Evolutionary conservation across 2,329 filamentous ascomycete genomes (phyloP), one percentile per base, ranked within the genome.

Genomic region (Aspergillaceae sp.): DNA sequence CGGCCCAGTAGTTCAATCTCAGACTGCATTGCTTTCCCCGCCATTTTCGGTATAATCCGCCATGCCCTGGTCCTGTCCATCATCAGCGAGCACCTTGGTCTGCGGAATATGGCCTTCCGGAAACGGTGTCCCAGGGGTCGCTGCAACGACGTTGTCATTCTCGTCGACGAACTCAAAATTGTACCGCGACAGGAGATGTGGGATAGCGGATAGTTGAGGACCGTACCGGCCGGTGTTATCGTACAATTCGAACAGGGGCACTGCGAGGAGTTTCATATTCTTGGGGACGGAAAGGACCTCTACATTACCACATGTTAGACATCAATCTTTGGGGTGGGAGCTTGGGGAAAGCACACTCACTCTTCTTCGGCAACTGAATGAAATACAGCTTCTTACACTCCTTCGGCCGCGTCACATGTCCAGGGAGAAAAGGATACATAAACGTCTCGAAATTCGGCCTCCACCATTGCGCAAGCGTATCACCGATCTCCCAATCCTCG

Each of bases 321-420:
- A 28, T 9, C 3, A 26, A 27, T 5, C 9, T 1, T 6, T 8
- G 4, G 11, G 11, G 9, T 27, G 10, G 7, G 3, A 9, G 19
- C 7, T 9, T 29, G n/a, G 19, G 19, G 4, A 42, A 29, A 7
- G 30, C 30, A 32, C 68, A 81, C 74, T 50, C 77, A 94, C 89
- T 97, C 58, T 84, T 89, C 67, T 89, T 82, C 0, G 92, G 92
- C 29, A 98, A 75, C 66, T 95, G 87, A 55, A 98, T 95, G 51
- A 97, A 89, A 70, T 97, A 98, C 37, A 97, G 77, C 77, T 98
- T 98, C 76, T 98, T 98, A 74, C 91, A 95, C 74, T 98, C 92
- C 74, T 98, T 98, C 5, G 92, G 92, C 44, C 92, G 78, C 11
- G 91, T 96, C 51, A 96, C 88, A 71, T 98, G 92, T 11, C 90